Base-by-base conservation (phyloP, 2,329 filamentous ascomycete species). In the Teratosphaeriaceae sp. region DNA sequence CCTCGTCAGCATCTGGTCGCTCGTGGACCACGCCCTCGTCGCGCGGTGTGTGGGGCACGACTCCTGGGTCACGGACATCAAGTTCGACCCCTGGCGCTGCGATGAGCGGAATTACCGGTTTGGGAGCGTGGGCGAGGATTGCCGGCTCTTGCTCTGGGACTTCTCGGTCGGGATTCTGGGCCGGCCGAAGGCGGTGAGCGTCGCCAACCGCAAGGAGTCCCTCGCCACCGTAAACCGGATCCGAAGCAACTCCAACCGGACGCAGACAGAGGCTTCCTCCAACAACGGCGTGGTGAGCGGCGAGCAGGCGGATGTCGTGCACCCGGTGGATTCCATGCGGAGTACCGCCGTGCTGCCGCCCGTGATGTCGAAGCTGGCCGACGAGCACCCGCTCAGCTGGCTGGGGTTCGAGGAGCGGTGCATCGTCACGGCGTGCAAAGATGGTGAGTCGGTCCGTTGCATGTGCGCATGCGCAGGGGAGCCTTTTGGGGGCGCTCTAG, bases 101-200 rank as follows among this genome's bases (percentile, higher is more conserved):
- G 92, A 98, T 59, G 88, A 94, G 61, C 80, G 85, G 55, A 97
- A 88, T 56, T 98, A 98, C 66, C 80, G 92, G 1, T 95, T 98
- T 57, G 92, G 92, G 22, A 95, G 88, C 57, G 90, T 98, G 1
- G 92, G 90, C 12, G 90, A 97, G 61, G 92, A 98, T 62, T 87
- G 89, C 56, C 77, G 88, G 44, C 71, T 98, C 15, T 79, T 95
- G 46, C 71, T 98, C 11, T 98, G 92, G 92, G 92, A 98, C 69
- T 98, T 98, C 63, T 95, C 84, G 52, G 88, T 95, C 31, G 88
- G 88, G 55, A 97, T 97, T 90, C 74, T 98, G 56, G 86, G 94
- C 65, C 78, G 89, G 47, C 90, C 92, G 16, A 90, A 90, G 67
- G 83, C 79, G 26, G 49, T 55, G 35, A n/a, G n/a, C n/a, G n/a